phyloP scores from a whole-genome alignment of 495 filamentous ascomycete genomes.

The Podospora anserina region DNA sequence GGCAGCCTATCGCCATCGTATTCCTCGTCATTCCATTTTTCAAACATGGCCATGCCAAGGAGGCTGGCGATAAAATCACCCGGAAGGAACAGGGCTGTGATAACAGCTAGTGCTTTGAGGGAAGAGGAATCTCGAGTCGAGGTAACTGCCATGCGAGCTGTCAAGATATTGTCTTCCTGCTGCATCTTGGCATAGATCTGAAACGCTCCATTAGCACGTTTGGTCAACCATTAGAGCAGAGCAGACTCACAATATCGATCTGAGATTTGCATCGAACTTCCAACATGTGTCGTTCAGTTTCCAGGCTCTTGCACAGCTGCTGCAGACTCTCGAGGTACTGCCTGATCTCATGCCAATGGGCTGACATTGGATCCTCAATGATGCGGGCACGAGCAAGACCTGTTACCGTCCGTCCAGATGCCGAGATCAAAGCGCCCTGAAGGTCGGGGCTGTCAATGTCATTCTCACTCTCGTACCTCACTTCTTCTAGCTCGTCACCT shows the following conservation, averaged over 20 bases:
- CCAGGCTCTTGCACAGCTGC: conserved; percentile 36
- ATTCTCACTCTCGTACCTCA: conserved; percentile 20
- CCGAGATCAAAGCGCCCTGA: neutral
- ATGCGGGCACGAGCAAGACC: neutral
- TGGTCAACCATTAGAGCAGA: neutral
- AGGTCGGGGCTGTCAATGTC: neutral
- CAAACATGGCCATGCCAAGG: conserved; percentile 36
- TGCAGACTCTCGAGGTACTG: conserved; percentile 36
- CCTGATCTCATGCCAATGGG: conserved; percentile 36
- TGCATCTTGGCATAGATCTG: conserved; percentile 37
- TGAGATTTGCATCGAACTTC: conserved; percentile 35
- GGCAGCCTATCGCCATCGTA: conserved; percentile 22
- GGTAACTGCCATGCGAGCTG: conserved; percentile 37
- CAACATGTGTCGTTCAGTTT: conserved; percentile 35
- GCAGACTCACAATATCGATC: conserved; percentile 28
- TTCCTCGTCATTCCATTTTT: conserved; percentile 27
- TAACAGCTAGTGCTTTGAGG: conserved; percentile 36
- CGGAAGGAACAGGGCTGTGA: conserved; percentile 35
- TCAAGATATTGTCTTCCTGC: conserved; percentile 37
- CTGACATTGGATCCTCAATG: conserved; percentile 24
- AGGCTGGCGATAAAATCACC: conserved; percentile 38
- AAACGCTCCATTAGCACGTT: neutral
- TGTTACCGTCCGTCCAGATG: neutral
- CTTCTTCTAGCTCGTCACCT: conserved; percentile 31
- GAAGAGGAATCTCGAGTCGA: conserved; percentile 37